Evolutionary conservation across 192 early-diverging fungal species (phyloP), one percentile per base, ranked within the genome.

Genomic region (Mortierella hygrophila): DNA sequence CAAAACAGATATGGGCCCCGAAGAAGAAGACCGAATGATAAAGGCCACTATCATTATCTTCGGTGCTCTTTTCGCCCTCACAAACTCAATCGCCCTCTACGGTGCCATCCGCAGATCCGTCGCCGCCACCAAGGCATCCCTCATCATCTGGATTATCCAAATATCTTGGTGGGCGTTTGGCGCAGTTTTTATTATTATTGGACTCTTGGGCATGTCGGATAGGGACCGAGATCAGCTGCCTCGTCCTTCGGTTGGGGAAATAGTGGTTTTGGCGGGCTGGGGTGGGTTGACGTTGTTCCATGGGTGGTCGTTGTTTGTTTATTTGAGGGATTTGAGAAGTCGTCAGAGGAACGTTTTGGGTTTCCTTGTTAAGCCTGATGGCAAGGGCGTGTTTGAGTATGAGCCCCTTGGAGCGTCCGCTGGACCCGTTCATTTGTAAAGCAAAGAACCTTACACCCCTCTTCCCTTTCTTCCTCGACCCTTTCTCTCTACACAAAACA

Each of bases 261-360:
- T 32, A 20, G 20, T 38, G 20, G 0, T 11, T 3, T 6, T 60
- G 37, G 32, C 37, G 29, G 15, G 13, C 52, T 11, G 3, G 52
- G 16, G n/a, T 63, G 35, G 37, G 35, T 41, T 9, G 38, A 38
- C 54, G 4, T 41, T 75, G 52, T 75, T 75, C 54, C 13, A 75
- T 60, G 74, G 74, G 20, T 75, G 74, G 74, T 54, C 74, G 7
- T 23, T 75, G 35, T 41, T 75, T 42, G 52, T 75, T 55, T 75
- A 57, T 23, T 63, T 75, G 74, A 75, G 74, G 37, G 74, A 75
- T 18, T 37, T 75, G 74, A 55, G 3, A 6, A 18, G 37, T n/a
- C 26, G 47, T 21, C 74, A 60, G 74, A 52, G 74, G 11, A 60
- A 75, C 42, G 55, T 41, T 35, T 75, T 55, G 74, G 74, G 74